Evolutionary conservation across 2,329 filamentous ascomycete genomes (phyloP), one percentile per base, ranked within the genome.

Genomic region (Claviceps paspali): DNA sequence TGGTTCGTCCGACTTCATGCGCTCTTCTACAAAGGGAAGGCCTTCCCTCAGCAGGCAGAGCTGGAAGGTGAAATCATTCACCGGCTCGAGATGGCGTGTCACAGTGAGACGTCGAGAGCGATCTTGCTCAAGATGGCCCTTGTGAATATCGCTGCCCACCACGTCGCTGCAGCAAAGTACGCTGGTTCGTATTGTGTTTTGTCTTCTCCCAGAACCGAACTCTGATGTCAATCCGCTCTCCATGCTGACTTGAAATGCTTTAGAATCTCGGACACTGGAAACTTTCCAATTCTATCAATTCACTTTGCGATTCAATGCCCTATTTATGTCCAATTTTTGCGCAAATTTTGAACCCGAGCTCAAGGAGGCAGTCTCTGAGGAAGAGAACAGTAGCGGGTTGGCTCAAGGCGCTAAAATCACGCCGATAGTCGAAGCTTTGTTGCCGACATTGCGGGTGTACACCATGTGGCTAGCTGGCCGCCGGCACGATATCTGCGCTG

Each of bases 1-100:
- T 91, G 86, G 79, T 93, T 95, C 49, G 72, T 88, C 41, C 78
- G 81, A 47, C 70, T 95, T 30, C 88, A 95, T 53, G 84, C 84
- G 33, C 76, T 80, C 51, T 88, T 83, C 56, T 88, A 82, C 59
- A 78, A 78, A 43, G 86, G 84, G 23, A 68, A 79, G 41, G 69
- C 76, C 31, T 87, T 91, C 48, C 61, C 74, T 1, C 76, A 79
- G 43, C 81, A 86, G 45, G 73, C 79, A 38, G 86, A 93, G 53
- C 64, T 95, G 21, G 87, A 95, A 56, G 76, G 76, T 40, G 85
- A 94, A 54, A 81, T 96, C 10, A 65, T 94, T 42, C 78, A 80
- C 47, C 80, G 86, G 35, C 63, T 94, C 27, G 71, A 77, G 33
- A 71, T 81, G 46, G 74, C 83, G 22, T 63, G 91, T 21, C 85